Base-by-base conservation (phyloP, 2,329 filamentous ascomycete species). In the Coniochaeta sp. region DNA sequence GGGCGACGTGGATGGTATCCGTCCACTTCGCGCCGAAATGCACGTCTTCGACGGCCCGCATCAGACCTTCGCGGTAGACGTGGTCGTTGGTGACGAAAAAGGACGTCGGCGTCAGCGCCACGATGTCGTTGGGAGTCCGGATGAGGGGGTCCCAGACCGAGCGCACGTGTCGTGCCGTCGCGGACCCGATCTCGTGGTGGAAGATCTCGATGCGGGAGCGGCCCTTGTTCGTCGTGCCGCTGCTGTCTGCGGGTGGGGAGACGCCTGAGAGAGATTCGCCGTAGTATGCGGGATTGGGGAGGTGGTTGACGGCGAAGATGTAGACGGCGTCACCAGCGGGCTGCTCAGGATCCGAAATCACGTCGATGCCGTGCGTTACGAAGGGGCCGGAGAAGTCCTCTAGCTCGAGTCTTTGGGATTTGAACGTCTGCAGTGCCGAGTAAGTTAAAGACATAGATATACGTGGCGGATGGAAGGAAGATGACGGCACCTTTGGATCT, bases 41-140 rank as follows among this genome's bases (percentile, higher is more conserved):
- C 0, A 80, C 0, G 36, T 81, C 77, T 63, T 87, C 85, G 0
- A 85, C 1, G 0, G 66, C 9, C 1, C 83, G 75, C 69, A 78
- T 67, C 0, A 67, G 5, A 0, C 84, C 83, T 1, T 80, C 75
- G 0, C 73, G 75, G 67, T 86, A 78, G 63, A 71, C 70, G 59
- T 87, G 83, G 62, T 87, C 85, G 62, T 87, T 87, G 0, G 83
- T 86, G 6, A 86, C 79, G 57, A 82, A 81, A 67, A 87, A 78
- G 0, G 78, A 77, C 14, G 65, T 72, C 0, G 79, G 75, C 0
- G 73, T 79, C 4, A 71, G 65, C 1, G 78, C 81, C 6, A 80
- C 69, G 14, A 88, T 70, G 62, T 88, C 85, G 62, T 87, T 87
- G 1, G 85, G 84, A 0, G 83, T 86, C 10, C 66, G 68, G 55